Evolutionary conservation across 345 rosid genomes (phyloP).

Genomic region (Pistacia vera): DNA sequence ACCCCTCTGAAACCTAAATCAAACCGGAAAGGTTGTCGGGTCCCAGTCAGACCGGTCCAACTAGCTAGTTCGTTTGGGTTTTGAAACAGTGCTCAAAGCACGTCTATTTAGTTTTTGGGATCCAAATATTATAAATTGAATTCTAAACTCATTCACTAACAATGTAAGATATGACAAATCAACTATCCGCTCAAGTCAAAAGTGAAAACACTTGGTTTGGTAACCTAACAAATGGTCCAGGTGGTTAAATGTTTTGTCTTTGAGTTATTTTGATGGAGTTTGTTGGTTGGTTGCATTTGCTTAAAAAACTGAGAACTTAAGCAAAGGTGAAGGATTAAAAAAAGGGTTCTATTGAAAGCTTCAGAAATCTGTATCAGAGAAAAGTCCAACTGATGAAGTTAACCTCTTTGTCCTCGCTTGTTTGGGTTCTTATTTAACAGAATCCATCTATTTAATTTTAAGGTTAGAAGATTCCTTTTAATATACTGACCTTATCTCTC

Average conservation of each 20-base stretch:
- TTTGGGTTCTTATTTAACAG: conserved; percentile 31
- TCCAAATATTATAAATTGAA: no score
- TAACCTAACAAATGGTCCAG: conserved; percentile 30
- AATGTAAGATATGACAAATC: no score
- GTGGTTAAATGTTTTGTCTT: conserved; percentile 18
- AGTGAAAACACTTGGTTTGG: conserved; percentile 17
- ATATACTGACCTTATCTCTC: conserved; percentile 9
- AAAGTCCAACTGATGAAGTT: conserved; percentile 17
- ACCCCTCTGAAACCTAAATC: no score
- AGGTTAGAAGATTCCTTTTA: conserved; percentile 14
- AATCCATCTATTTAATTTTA: conserved; percentile 7
- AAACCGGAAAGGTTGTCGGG: no score
- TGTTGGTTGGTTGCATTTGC: conserved; percentile 15
- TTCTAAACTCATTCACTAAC: no score
- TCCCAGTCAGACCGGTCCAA: no score
- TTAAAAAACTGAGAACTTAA: conserved; percentile 30
- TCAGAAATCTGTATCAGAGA: conserved; percentile 24
- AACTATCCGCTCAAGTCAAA: neutral
- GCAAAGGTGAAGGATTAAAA: conserved; percentile 26
- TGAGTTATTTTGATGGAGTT: conserved; percentile 17
- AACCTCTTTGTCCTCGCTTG: conserved; percentile 38
- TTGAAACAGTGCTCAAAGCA: no score
- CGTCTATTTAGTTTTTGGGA: no score
- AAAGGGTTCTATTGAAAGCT: conserved; percentile 23
- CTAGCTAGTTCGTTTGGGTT: no score